Evolutionary conservation across 805 yeast species (phyloP).

Genomic region (Candida manassasensis): DNA sequence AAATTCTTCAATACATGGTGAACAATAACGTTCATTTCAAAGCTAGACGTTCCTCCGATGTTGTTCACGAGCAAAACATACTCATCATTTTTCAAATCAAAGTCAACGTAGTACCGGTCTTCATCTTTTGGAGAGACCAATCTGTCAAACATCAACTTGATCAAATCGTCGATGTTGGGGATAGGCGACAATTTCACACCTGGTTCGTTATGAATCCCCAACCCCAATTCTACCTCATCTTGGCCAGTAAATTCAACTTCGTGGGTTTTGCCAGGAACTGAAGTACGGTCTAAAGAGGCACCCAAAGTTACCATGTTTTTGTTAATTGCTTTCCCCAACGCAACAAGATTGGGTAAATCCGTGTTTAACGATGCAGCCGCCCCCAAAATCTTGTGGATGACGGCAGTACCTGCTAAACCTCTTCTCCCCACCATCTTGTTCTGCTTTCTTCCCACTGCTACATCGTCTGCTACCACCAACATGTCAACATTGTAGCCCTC

Average conservation of each 20-base stretch:
- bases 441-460: slow-evolving; percentile 85
- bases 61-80: slow-evolving; percentile 73
- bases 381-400: slow-evolving; percentile 83
- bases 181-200: slow-evolving; percentile 63
- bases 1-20: slow-evolving; percentile 52
- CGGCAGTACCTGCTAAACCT: slow-evolving; percentile 86
- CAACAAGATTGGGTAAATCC: slow-evolving; percentile 30
- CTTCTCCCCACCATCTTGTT: slow-evolving; percentile 92
- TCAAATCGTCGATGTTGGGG: slow-evolving; percentile 62
- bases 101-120: slow-evolving; percentile 79
- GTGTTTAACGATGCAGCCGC: slow-evolving; percentile 49
- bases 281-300: slow-evolving; percentile 82
- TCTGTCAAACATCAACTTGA: slow-evolving; percentile 54
- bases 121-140: slow-evolving; percentile 58
- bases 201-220: slow-evolving; percentile 96
- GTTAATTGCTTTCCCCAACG: slow-evolving; percentile 58
- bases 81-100: slow-evolving; percentile 53
- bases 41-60: slow-evolving; percentile 82
- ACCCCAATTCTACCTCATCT: slow-evolving; percentile 80
- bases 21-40: slow-evolving; percentile 73
- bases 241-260: slow-evolving; percentile 45
- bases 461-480: slow-evolving; percentile 84
- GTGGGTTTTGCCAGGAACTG: slow-evolving; percentile 72
- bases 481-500: slow-evolving; percentile 69
- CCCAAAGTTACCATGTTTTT: slow-evolving; percentile 78